phyloP scores from a whole-genome alignment of 345 rosid species.

The Lagerstroemia speciosa region DNA sequence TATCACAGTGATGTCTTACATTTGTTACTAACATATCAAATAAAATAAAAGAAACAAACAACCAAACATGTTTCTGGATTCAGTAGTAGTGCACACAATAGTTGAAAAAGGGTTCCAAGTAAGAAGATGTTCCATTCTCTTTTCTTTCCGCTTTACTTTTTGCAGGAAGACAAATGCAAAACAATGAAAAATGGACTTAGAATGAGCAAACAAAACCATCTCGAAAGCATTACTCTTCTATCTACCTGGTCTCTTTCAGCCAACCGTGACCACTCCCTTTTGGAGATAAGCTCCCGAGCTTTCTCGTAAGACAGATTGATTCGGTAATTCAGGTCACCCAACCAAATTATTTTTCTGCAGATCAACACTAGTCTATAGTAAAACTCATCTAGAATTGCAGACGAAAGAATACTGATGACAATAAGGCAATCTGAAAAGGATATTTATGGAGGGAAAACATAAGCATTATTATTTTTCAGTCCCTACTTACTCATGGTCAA shows the following conservation, averaged over 20 bases:
- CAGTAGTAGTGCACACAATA: too few species aligned
- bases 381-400: slow-evolving; percentile 6
- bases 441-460: not conserved
- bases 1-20: too few species aligned
- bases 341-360: slow-evolving; percentile 79
- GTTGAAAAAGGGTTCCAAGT: too few species aligned
- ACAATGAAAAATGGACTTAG: not conserved
- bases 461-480: not conserved
- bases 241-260: slow-evolving; percentile 76
- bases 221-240: not conserved
- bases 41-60: too few species aligned
- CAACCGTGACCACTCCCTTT: slow-evolving; percentile 59
- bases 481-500: slow-evolving; percentile 71
- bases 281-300: slow-evolving; percentile 52
- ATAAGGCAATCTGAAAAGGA: not conserved
- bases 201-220: not conserved
- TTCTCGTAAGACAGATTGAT: slow-evolving; percentile 65
- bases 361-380: slow-evolving; percentile 9
- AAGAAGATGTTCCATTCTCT: too few species aligned
- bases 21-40: too few species aligned
- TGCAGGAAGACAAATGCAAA: too few species aligned
- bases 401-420: not conserved
- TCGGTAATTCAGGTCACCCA: slow-evolving; percentile 91
- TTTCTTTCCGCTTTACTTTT: too few species aligned
- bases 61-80: too few species aligned